Evolutionary conservation across 23 red algal species (phyloP).

Genomic region (Gracilaria vermiculophylla): DNA sequence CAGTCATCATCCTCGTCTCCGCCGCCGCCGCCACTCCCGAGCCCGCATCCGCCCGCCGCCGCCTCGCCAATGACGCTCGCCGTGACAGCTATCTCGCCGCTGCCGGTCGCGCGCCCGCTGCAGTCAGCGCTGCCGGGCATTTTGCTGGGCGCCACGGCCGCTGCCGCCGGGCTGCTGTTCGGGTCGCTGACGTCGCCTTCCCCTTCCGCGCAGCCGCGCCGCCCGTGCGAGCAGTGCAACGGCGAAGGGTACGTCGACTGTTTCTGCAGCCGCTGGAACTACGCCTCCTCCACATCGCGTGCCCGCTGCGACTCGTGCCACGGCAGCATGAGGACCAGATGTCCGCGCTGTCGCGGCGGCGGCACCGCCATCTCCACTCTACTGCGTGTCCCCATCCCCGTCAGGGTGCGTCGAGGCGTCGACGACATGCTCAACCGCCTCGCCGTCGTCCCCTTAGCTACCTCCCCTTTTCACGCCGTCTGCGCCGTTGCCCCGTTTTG

Average conservation of each 20-base stretch:
- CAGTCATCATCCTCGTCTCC: background rate
- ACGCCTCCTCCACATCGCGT: background rate
- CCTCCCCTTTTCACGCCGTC: background rate
- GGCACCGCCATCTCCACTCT: conserved; percentile 6
- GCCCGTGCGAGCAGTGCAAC: conserved; percentile 13
- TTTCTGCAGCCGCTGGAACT: conserved; percentile 27
- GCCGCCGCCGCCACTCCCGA: background rate
- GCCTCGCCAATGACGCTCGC: background rate
- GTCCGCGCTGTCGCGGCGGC: conserved; percentile 24
- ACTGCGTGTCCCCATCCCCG: conserved; percentile 8
- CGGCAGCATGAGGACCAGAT: background rate
- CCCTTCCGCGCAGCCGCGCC: background rate
- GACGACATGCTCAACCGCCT: conserved; percentile 1
- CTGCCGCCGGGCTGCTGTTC: conserved; percentile 8
- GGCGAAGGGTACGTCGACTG: conserved; percentile 24
- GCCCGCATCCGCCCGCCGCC: background rate
- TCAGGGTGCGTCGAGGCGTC: background rate
- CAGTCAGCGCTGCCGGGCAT: conserved; percentile 9
- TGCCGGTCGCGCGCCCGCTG: background rate
- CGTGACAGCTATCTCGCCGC: background rate
- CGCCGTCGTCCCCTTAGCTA: background rate
- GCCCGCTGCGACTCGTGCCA: background rate
- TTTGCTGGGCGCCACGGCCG: conserved; percentile 24
- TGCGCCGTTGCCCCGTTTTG: background rate
- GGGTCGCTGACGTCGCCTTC: background rate